Evolutionary conservation across 176 grass and related monocot species (phyloP), one percentile per base, ranked within the genome.

Genomic region (Luzula sylvatica): DNA sequence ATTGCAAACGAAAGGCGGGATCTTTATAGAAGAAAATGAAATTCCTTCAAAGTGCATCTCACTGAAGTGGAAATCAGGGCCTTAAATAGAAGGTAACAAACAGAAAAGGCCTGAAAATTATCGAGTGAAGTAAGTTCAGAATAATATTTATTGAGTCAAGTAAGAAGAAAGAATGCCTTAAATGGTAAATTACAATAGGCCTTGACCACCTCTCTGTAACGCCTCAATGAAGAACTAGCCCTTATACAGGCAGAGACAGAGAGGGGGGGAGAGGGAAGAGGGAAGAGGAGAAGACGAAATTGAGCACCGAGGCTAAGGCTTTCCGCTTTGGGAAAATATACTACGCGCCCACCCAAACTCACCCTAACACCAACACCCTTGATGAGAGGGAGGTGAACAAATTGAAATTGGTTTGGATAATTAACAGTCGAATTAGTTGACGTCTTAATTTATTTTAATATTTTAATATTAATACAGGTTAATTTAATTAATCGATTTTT

Each of bases 31-130:
- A 23, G 55, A 56, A 70, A 59, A 17, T 61, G 26, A 44, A 60
- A 52, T 56, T 23, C 11, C 44, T 40, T 16, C 30, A 71, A 24
- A 59, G 56, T 42, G 56, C 56, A 59, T 59, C 56, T 23, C 56
- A 59, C 56, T 59, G 15, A 39, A 42, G 17, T 56, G 26, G 15
- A 56, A 56, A 56, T 40, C 35, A 59, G 56, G 30, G 30, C 15
- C 35, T 59, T 59, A 59, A 58, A 58, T 59, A 59, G 38, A 29
- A 41, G 18, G 32, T 42, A 41, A 23, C 12, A 15, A 38, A 5
- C 22, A 38, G 43, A 38, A 61, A 61, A 46, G 9, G 2, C 39
- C 6, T 44, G 39, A 9, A 17, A 45, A 17, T 4, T 35, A 35
- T 61, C 20, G 38, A 61, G 25, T 45, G 35, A 44, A 40, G 22